phyloP scores from a whole-genome alignment of 345 rosid species.

The Pelargonium nanum region DNA sequence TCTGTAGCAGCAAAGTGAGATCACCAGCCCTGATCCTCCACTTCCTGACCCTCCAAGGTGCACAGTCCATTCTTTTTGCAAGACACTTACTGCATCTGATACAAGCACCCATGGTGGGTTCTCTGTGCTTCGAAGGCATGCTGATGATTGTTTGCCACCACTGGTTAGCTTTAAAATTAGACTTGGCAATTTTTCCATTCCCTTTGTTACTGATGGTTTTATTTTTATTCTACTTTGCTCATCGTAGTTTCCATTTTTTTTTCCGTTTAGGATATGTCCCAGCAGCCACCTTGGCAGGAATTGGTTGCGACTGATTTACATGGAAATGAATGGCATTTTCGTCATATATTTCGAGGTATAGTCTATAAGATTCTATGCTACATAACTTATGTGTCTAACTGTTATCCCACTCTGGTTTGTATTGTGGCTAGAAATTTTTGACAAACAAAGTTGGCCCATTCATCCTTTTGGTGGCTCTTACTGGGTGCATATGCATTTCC shows the following conservation, averaged over 20 bases:
- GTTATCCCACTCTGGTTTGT: background rate
- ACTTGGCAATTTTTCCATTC: background rate
- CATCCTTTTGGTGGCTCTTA: background rate
- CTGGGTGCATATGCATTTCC: background rate
- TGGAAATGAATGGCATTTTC: constrained; percentile 86
- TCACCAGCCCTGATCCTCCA: constrained; percentile 56
- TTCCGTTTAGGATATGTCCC: constrained; percentile 89
- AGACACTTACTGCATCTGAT: constrained; percentile 97
- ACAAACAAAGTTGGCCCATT: no score
- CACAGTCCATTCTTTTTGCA: constrained; percentile 83
- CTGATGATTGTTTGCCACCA: constrained; percentile 97
- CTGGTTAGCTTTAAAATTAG: constrained; percentile 43
- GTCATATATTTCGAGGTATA: constrained; percentile 94
- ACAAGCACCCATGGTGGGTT: constrained; percentile 99
- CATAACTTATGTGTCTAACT: background rate
- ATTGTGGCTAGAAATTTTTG: background rate
- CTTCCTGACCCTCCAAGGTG: constrained; percentile 72
- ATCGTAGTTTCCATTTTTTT: constrained; percentile 3
- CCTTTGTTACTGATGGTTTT: background rate
- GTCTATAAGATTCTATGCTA: no score
- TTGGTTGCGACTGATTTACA: constrained; percentile 89
- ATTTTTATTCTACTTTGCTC: constrained; percentile 1
- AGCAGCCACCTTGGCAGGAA: constrained; percentile 99
- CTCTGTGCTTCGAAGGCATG: constrained; percentile 96
- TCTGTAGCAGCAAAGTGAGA: constrained; percentile 27